These are phyloP conservation scores for Protea cynaroides DNA, from an alignment of 164 flowering plant genomes.

Conservation along the genomic window DNA sequence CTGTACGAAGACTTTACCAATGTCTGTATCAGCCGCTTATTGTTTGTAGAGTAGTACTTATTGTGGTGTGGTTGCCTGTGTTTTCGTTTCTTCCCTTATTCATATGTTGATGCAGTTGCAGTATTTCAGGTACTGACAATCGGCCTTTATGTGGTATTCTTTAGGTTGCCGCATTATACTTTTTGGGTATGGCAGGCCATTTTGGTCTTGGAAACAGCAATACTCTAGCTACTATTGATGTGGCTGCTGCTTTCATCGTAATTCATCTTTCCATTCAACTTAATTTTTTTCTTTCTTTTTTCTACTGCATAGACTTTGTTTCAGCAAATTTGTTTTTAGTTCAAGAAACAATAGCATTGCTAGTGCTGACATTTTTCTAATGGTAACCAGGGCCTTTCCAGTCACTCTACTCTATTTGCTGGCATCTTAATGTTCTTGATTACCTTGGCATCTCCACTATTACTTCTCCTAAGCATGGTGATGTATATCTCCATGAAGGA, in stretches of 20 bases:
- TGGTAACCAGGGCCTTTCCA: constrained; percentile 73
- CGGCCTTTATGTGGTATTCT: constrained; percentile 7
- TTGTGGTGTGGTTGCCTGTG: no score
- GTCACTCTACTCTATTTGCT: constrained; percentile 72
- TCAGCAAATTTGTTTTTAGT: neutral
- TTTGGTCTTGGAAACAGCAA: constrained; percentile 95
- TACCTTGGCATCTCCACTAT: constrained; percentile 81
- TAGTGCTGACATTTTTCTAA: constrained; percentile 4
- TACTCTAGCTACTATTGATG: constrained; percentile 87
- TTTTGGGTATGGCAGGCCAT: constrained; percentile 88
- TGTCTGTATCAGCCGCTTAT: no score
- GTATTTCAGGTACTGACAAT: constrained; percentile 9
- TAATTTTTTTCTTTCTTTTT: neutral
- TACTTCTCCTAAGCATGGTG: constrained; percentile 58
- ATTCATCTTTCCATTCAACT: constrained; percentile 4
- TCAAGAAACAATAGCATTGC: constrained; percentile 1
- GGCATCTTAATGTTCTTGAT: constrained; percentile 84
- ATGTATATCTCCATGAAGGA: constrained; percentile 44
- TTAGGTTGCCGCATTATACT: constrained; percentile 75
- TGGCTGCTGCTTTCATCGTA: constrained; percentile 95
- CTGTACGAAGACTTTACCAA: no score
- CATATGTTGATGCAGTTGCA: no score
- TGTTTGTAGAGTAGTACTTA: no score
- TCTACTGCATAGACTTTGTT: neutral
- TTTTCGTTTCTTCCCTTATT: no score